Conservation (phyloP, 352 stramenopile species). For the Pythium scleroteichum region DNA sequence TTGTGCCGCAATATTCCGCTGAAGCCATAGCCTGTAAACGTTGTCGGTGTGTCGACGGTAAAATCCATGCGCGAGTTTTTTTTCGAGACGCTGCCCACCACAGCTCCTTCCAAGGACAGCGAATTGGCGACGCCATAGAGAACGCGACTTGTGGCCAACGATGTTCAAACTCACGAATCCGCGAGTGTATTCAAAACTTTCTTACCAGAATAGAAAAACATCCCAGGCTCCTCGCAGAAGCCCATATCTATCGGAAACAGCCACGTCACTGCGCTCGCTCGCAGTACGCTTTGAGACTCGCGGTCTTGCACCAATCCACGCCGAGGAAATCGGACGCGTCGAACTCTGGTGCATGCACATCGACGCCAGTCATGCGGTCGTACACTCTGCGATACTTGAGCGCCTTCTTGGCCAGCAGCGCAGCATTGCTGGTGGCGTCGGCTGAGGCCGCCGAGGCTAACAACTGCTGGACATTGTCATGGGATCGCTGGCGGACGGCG, state of each 20-base stretch:
- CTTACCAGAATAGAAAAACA: no score
- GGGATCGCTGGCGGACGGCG: conserved; percentile 7
- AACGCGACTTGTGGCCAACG: no score
- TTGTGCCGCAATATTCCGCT: no score
- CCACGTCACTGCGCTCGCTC: background rate
- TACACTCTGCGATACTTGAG: conserved; percentile 60
- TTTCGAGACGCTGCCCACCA: no score
- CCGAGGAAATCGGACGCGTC: conserved; percentile 54
- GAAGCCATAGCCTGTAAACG: no score
- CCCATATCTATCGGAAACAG: background rate
- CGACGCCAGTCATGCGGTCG: conserved; percentile 39
- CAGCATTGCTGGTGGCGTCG: conserved; percentile 28
- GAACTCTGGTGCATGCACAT: conserved; percentile 47
- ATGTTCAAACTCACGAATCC: no score
- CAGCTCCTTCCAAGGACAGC: no score
- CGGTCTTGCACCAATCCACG: conserved; percentile 46
- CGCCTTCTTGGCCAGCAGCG: conserved; percentile 49
- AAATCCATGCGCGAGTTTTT: no score
- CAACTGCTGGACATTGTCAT: conserved; percentile 16
- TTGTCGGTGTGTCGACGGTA: no score
- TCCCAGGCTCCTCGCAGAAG: conserved; percentile 1
- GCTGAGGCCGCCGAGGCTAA: background rate
- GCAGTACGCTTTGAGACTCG: conserved; percentile 14
- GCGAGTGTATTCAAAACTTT: no score
- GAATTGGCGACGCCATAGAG: background rate